Percentiles rank a stretch among this genome's conserved stretches.
Conservation (phyloP, 176 grass and related monocot species). For the Paspalum notatum region DNA sequence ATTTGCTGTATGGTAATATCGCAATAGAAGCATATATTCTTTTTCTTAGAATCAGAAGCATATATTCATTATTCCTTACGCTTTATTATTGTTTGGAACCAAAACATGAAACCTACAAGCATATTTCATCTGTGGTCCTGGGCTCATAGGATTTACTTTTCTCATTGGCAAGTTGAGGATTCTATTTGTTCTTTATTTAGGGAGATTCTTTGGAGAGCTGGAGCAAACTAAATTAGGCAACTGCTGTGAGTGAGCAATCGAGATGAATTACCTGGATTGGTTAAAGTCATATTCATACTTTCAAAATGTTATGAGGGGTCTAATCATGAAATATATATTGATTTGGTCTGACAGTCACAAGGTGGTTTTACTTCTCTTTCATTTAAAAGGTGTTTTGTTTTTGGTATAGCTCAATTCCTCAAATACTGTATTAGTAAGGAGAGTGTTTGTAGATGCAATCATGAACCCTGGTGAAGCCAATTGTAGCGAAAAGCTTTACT, state of each 20-base stretch:
- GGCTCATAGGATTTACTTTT: neutral
- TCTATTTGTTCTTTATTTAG: neutral
- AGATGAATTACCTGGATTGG: slow-evolving; percentile 10
- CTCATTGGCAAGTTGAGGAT: slow-evolving; percentile 6
- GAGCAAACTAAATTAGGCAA: neutral
- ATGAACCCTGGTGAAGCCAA: slow-evolving; percentile 13
- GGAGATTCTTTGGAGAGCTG: slow-evolving; percentile 2
- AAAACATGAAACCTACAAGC: slow-evolving; percentile 1
- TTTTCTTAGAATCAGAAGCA: neutral
- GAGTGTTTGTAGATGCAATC: neutral
- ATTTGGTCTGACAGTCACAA: slow-evolving; percentile 29
- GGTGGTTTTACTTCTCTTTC: slow-evolving; percentile 23
- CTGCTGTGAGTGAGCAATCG: neutral
- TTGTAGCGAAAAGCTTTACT: neutral
- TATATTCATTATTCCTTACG: slow-evolving; percentile 29
- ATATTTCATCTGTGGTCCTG: slow-evolving; percentile 12
- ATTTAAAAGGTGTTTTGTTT: neutral
- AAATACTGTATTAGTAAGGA: neutral
- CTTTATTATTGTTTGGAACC: neutral
- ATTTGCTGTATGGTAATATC: slow-evolving; percentile 2
- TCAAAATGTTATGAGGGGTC: neutral
- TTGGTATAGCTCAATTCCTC: slow-evolving; percentile 28
- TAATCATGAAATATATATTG: slow-evolving; percentile 14
- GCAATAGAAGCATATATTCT: neutral
- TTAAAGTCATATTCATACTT: neutral